Evolutionary conservation across 306 rosid species (phyloP).

Genomic region (Rubus idaeus): DNA sequence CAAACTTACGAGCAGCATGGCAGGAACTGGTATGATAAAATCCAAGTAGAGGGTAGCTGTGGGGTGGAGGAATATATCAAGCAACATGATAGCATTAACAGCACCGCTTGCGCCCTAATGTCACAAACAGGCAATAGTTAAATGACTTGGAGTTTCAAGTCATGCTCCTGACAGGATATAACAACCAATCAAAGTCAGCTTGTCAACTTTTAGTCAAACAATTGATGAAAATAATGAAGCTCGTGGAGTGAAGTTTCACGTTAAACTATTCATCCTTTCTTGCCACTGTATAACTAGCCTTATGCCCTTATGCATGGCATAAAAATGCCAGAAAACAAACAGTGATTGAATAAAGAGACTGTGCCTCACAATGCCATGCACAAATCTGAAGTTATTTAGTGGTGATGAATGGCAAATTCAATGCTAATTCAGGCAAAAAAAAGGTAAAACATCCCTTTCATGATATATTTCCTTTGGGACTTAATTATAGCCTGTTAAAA

Average conservation of each 20-base stretch:
- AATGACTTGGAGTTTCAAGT: conserved; percentile 25
- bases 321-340: not conserved
- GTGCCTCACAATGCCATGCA: not conserved
- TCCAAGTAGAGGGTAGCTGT: conserved; percentile 52
- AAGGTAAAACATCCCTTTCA: not conserved
- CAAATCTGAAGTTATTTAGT: not conserved
- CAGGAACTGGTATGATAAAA: conserved; percentile 82
- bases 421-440: not conserved
- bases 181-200: not conserved
- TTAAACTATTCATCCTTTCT: not conserved
- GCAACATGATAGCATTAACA: conserved; percentile 77
- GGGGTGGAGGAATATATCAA: conserved; percentile 82
- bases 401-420: too few relatives aligned
- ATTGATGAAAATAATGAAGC: not conserved
- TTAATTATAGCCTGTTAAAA: not conserved
- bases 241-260: too few relatives aligned
- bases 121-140: conserved; percentile 31
- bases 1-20: conserved; percentile 61
- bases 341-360: not conserved
- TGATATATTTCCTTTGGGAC: not conserved
- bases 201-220: not conserved
- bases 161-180: not conserved
- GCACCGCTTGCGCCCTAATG: conserved; percentile 91
- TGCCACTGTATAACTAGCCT: not conserved
- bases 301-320: not conserved